phyloP scores from a whole-genome alignment of 1,284 basidiomycete species.

The Mrakiaceae sp. region DNA sequence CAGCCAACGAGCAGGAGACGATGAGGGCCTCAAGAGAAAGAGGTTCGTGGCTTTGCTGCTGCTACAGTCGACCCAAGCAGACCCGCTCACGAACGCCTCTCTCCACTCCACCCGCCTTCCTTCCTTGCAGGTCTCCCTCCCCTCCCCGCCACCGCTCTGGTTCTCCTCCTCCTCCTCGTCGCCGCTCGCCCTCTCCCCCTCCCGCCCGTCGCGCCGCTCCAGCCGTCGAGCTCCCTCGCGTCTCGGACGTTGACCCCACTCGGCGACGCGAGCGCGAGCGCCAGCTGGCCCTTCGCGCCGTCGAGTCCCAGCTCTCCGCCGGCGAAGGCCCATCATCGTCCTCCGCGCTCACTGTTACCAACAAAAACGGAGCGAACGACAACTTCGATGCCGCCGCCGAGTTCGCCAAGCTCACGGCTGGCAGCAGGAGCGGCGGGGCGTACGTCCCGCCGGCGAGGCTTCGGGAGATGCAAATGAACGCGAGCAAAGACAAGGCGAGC shows the following conservation, averaged over 20 bases:
- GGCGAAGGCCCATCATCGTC: slow-evolving; percentile 30
- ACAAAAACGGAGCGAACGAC: slow-evolving; percentile 21
- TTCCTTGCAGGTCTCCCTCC: background rate
- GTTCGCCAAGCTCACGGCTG: slow-evolving; percentile 62
- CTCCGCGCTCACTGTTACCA: slow-evolving; percentile 30
- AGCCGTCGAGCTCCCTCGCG: slow-evolving; percentile 44
- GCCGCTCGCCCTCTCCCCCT: slow-evolving; percentile 29
- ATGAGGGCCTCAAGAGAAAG: slow-evolving; percentile 27
- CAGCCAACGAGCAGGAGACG: background rate
- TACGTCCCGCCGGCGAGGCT: slow-evolving; percentile 93
- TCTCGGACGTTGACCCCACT: slow-evolving; percentile 63
- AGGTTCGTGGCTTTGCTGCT: slow-evolving; percentile 25
- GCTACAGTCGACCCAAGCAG: too few relatives aligned
- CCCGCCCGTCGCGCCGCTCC: background rate
- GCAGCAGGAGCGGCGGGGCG: slow-evolving; percentile 71
- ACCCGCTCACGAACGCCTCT: background rate
- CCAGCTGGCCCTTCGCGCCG: slow-evolving; percentile 58
- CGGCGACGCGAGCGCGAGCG: slow-evolving; percentile 64
- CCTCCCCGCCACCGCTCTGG: slow-evolving; percentile 24
- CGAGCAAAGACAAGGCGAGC: slow-evolving; percentile 66
- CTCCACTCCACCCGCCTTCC: background rate
- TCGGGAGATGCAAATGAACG: slow-evolving; percentile 81
- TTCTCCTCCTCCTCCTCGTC: slow-evolving; percentile 31
- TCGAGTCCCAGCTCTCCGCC: slow-evolving; percentile 58
- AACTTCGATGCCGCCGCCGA: slow-evolving; percentile 53